phyloP scores from a whole-genome alignment of 345 rosid species.

The Lagerstroemia speciosa region DNA sequence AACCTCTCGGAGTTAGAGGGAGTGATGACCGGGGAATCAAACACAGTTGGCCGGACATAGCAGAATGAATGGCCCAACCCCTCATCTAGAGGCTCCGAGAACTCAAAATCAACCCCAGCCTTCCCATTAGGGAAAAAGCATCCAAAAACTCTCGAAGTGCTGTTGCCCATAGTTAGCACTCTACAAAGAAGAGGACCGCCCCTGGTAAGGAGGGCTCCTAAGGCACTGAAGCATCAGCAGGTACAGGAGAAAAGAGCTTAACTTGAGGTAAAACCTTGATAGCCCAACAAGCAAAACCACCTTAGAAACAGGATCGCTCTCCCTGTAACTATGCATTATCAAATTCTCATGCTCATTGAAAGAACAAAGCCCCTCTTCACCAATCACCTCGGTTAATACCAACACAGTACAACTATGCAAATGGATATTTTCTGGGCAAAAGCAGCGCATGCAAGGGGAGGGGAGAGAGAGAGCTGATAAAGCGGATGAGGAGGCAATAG shows the following conservation, averaged over 20 bases:
- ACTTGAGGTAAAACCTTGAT: slow-evolving; percentile 26
- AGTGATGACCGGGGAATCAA: slow-evolving; percentile 85
- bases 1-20: slow-evolving; percentile 92
- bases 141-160: slow-evolving; percentile 92
- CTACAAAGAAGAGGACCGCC: slow-evolving; percentile 26
- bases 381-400: not conserved
- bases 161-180: slow-evolving; percentile 64
- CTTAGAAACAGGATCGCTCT: slow-evolving; percentile 32
- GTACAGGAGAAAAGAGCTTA: slow-evolving; percentile 32
- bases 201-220: slow-evolving; percentile 32
- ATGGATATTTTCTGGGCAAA: not conserved
- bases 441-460: not conserved
- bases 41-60: slow-evolving; percentile 73
- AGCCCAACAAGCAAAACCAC: slow-evolving; percentile 47
- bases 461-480: not conserved
- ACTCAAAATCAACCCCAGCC: slow-evolving; percentile 72
- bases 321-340: slow-evolving; percentile 50
- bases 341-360: slow-evolving; percentile 25
- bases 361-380: not conserved
- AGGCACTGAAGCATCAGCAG: slow-evolving; percentile 47
- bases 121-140: slow-evolving; percentile 84
- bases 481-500: not conserved
- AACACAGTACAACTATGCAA: not conserved
- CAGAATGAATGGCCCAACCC: slow-evolving; percentile 98
- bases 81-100: slow-evolving; percentile 78